Evolutionary conservation across 768 basidiomycete genomes (phyloP), one percentile per base, ranked within the genome.

Genomic region (Mycena rebaudengoi): DNA sequence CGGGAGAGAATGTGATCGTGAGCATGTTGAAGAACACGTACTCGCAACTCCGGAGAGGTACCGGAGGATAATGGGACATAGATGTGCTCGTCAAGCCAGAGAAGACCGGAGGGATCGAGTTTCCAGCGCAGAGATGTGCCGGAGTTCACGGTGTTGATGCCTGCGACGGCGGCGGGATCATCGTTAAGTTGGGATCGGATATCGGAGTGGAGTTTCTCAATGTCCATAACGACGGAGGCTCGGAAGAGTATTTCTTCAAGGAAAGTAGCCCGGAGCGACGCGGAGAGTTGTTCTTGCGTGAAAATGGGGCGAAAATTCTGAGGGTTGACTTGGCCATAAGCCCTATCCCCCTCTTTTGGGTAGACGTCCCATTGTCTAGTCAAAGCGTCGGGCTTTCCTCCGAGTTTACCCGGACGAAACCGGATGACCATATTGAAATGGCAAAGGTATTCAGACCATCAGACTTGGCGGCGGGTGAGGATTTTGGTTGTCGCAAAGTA

Each of bases 381-480:
- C n/a, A n/a, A n/a, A n/a, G n/a, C n/a, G n/a, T n/a, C n/a, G n/a
- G n/a, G n/a, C n/a, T n/a, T n/a, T n/a, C n/a, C n/a, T n/a, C n/a
- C n/a, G n/a, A n/a, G n/a, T n/a, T n/a, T n/a, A n/a, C n/a, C n/a
- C n/a, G n/a, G n/a, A n/a, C n/a, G n/a, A n/a, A n/a, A n/a, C n/a
- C n/a, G n/a, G n/a, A 60, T 39, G 13, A 41, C 23, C 25, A 64
- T 26, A 29, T 71, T 56, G 56, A 73, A 76, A 4, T 68, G 60
- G 10, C 67, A 71, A 21, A 80, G 67, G 37, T 46, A 65, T 33
- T 74, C 56, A 13, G 68, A 66, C 80, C 80, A 82, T 5, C 76
- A 70, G 5, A 74, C 79, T 72, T 81, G 82, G 13, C 76, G 69
- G 0, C 72, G 70, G 26, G 59, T 80, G 8, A 82, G 73, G 5